Evolutionary conservation across 768 basidiomycete species (phyloP).

Genomic region (Leccinum obscurum): DNA sequence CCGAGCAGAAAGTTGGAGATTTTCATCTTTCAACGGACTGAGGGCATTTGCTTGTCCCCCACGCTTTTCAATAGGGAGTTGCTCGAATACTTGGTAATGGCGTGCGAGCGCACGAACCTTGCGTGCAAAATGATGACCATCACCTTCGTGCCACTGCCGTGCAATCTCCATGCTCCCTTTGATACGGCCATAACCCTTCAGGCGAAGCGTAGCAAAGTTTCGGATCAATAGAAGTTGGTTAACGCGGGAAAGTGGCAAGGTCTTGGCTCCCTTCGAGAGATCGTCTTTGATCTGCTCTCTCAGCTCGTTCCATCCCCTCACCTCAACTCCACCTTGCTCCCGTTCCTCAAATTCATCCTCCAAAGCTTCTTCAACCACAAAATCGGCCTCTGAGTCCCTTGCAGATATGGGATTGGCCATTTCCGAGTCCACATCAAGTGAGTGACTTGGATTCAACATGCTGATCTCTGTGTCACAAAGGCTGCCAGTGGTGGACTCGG

Average conservation of each 20-base stretch:
- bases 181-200: constrained; percentile 14
- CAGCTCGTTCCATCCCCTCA: too few relatives aligned
- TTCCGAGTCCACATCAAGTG: too few relatives aligned
- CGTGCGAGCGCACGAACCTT: constrained; percentile 30
- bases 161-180: constrained; percentile 37
- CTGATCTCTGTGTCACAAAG: too few relatives aligned
- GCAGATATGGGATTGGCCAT: too few relatives aligned
- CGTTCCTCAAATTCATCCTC: too few relatives aligned
- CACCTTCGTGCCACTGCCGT: constrained; percentile 34
- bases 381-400: too few relatives aligned
- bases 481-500: too few relatives aligned
- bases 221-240: background rate
- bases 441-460: too few relatives aligned
- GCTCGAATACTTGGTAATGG: constrained; percentile 40
- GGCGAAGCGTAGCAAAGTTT: background rate
- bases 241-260: background rate
- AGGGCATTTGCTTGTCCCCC: constrained; percentile 15
- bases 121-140: too few relatives aligned
- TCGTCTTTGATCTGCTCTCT: too few relatives aligned
- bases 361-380: too few relatives aligned
- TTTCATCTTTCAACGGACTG: constrained; percentile 5
- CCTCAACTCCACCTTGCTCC: too few relatives aligned
- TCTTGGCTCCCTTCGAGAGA: background rate
- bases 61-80: constrained; percentile 30
- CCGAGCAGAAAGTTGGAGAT: background rate